Evolutionary conservation across 2,329 filamentous ascomycete species (phyloP).

Genomic region (Penicillium sumatraense): DNA sequence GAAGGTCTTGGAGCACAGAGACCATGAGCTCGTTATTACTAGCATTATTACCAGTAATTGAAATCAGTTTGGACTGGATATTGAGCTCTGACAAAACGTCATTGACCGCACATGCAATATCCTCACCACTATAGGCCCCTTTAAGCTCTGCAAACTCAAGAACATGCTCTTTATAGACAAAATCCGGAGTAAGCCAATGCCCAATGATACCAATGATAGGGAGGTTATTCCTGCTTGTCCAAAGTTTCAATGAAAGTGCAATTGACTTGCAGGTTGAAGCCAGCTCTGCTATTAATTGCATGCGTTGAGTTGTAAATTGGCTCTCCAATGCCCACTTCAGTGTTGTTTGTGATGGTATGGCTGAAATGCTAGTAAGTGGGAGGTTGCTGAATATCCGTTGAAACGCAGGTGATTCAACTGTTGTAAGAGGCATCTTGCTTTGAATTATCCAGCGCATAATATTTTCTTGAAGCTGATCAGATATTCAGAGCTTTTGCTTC

Average conservation of each 20-base stretch:
- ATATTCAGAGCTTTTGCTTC: background rate
- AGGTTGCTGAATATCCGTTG: background rate
- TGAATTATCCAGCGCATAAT: background rate
- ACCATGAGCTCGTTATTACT: slow-evolving; percentile 9
- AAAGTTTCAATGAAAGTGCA: slow-evolving; percentile 17
- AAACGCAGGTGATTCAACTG: background rate
- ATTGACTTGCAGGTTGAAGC: slow-evolving; percentile 15
- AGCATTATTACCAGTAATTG: slow-evolving; percentile 9
- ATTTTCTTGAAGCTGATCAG: background rate
- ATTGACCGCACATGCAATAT: slow-evolving; percentile 11
- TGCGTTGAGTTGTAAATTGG: background rate
- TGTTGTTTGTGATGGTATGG: background rate
- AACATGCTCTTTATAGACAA: slow-evolving; percentile 6
- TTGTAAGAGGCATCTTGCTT: background rate
- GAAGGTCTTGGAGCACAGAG: background rate
- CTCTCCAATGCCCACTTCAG: background rate
- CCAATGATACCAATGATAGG: slow-evolving; percentile 17
- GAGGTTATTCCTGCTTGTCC: slow-evolving; percentile 16
- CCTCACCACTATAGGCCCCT: slow-evolving; percentile 17
- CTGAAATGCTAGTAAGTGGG: background rate
- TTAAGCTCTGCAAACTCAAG: slow-evolving; percentile 20
- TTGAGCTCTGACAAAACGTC: slow-evolving; percentile 9
- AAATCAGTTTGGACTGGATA: slow-evolving; percentile 2
- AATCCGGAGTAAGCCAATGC: slow-evolving; percentile 21
- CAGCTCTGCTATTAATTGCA: slow-evolving; percentile 7